phyloP scores from a whole-genome alignment of 257 asterid genomes.

The Primulina tabacum region DNA sequence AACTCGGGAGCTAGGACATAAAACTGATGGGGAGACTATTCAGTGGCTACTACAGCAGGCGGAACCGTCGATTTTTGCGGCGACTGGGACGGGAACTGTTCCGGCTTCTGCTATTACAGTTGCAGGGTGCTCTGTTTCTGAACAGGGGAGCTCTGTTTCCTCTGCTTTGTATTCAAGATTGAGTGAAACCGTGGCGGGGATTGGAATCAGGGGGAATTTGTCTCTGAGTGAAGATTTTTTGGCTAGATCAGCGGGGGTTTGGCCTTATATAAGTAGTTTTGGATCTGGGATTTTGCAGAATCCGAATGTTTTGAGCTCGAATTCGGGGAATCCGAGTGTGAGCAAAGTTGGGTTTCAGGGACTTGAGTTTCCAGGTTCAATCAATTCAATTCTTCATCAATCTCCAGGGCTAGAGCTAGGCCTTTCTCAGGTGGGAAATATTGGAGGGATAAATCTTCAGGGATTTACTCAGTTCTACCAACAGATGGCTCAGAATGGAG shows the following conservation, averaged over 20 bases:
- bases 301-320: background rate
- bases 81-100: conserved; percentile 54
- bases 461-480: conserved; percentile 54
- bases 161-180: conserved; percentile 24
- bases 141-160: conserved; percentile 42
- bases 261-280: background rate
- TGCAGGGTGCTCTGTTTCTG: conserved; percentile 50
- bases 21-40: conserved; percentile 52
- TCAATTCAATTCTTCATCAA: conserved; percentile 30
- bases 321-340: conserved; percentile 1
- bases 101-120: conserved; percentile 55
- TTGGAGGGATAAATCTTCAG: conserved; percentile 53
- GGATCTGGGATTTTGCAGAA: background rate
- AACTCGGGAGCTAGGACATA: conserved; percentile 48
- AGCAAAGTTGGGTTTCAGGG: conserved; percentile 16
- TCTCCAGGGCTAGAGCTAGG: conserved; percentile 77
- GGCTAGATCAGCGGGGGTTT: conserved; percentile 11
- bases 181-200: conserved; percentile 26
- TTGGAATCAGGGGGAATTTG: conserved; percentile 34
- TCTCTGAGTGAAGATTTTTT: conserved; percentile 22
- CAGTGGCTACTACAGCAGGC: conserved; percentile 60
- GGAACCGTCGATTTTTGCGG: conserved; percentile 53
- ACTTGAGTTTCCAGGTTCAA: conserved; percentile 28
- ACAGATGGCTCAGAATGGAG: conserved; percentile 52
- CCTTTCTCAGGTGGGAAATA: conserved; percentile 65